Base-by-base conservation (phyloP, 192 early-diverging fungal genomes). In the Coemansia sp. region DNA sequence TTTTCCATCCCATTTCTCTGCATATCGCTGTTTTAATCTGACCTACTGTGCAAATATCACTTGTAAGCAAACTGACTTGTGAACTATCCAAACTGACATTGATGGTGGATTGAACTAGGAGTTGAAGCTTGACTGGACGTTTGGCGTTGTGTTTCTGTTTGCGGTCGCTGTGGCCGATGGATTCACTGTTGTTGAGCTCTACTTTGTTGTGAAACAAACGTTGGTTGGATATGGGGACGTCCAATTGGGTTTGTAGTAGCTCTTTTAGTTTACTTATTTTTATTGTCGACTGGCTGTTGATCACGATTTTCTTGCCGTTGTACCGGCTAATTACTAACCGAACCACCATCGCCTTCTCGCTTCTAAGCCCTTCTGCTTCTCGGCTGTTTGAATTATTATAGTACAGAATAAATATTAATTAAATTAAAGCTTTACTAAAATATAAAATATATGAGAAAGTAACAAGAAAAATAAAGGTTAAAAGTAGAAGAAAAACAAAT, bases 11-110 rank as follows among this genome's bases (percentile, higher is more conserved):
- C 33, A 42, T 10, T 36, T 42, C 17, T 8, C 36, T 17, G 58
- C 58, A 60, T 20, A 60, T 36, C 38, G 33, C 20, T 34, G 17
- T 7, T 25, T 60, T 60, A n/a, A 60, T 38, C 38, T 60, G 58
- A 2, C 58, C 58, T 2, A 60, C 58, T 6, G 58, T 60, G 36
- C 58, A 42, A 7, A 22, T 25, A 20, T 60, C 58, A 36, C 58
- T 60, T 14, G 25, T 38, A 12, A 29, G 20, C 20, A 38, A n/a
- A 20, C 36, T 42, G 58, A 45, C 17, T 20, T 42, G 30, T 10
- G 7, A 7, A 2, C 20, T 14, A 0, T 42, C 58, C 17, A 33
- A 11, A 0, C 7, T 29, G 5, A 60, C 58, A 34, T 38, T 60
- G 36, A 60, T 36, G 2, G 14, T 38, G 16, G 58, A 42, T n/a